phyloP scores from a whole-genome alignment of 2,329 filamentous ascomycete species.

The Trichoderma arundinaceum region DNA sequence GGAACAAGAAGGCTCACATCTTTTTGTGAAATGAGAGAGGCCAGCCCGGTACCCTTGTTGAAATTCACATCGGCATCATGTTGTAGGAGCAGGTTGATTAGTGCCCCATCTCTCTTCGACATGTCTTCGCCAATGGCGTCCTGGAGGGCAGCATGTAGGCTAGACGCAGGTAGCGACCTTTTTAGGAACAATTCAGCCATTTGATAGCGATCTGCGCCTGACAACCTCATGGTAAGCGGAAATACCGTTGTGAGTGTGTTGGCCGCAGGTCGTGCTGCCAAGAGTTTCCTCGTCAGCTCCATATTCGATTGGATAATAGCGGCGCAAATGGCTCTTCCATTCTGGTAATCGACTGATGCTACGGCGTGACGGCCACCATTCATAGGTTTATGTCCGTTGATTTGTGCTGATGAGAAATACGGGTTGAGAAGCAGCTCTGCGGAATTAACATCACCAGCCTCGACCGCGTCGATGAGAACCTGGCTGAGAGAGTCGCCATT shows the following conservation, averaged over 20 bases:
- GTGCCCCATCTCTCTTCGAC: constrained; percentile 54
- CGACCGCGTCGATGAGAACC: constrained; percentile 56
- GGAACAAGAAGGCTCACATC: constrained; percentile 54
- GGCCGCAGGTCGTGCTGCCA: constrained; percentile 53
- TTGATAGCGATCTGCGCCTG: constrained; percentile 51
- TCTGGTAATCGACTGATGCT: constrained; percentile 59
- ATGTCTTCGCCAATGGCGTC: constrained; percentile 57
- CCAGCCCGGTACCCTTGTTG: constrained; percentile 56
- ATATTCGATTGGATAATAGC: constrained; percentile 55
- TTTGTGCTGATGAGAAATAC: constrained; percentile 42
- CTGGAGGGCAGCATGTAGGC: constrained; percentile 57
- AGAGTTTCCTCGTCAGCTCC: constrained; percentile 52
- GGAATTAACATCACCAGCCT: constrained; percentile 55
- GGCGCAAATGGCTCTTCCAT: constrained; percentile 56
- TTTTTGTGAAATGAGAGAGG: constrained; percentile 54
- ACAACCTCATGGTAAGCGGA: constrained; percentile 53
- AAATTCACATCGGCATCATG: constrained; percentile 61
- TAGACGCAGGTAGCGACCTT: constrained; percentile 53
- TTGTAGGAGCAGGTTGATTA: constrained; percentile 59
- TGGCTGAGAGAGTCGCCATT: constrained; percentile 54
- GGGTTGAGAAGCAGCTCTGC: constrained; percentile 57
- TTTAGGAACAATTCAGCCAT: constrained; percentile 58
- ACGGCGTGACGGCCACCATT: constrained; percentile 50
- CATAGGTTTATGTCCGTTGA: constrained; percentile 41
- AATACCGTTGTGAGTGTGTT: constrained; percentile 57